Evolutionary conservation across 257 asterid genomes (phyloP), one percentile per base, ranked within the genome.

Genomic region (Nicotiana otophora): DNA sequence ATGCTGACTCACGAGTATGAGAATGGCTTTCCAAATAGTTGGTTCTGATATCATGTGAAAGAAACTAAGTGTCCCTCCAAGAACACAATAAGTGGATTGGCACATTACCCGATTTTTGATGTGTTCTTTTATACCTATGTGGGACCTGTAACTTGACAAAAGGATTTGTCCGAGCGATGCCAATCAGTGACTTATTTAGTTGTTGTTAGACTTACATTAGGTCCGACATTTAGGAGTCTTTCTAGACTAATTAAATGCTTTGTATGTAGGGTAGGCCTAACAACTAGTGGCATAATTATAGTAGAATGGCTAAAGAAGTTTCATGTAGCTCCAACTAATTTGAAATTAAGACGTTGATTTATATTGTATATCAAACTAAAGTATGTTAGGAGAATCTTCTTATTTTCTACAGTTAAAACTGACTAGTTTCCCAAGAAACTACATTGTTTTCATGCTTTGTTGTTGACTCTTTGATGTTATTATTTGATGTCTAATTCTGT

Each of bases 401-500:
- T 14, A 74, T 4, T 10, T 51, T 74, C 46, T 16, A n/a, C 36
- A 20, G 34, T 70, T 20, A 42, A 19, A 70, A 20, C 60, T 42
- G 34, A 20, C 60, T 70, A 70, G 42, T 46, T 46, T 15, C 14
- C 46, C 63, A 15, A 51, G 80, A 75, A 75, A 75, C 23, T 75
- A 48, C 42, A 75, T 48, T 33, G 8, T 34, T 75, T 15, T 51
- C 80, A 26, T 51, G 28, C 63, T 75, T 7, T 75, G 53, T 48
- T 51, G 26, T 75, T 51, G 80, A 8, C 42, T 51, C 64, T 36
- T 66, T 51, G 78, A 81, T 64, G 61, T 16, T 81, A 30, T 70
- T 80, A 39, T 67, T 74, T 69, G 62, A 39, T 83, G 81, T 53
- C 80, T 85, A 67, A 82, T 84, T 86, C 85, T 86, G 65, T 92